These are phyloP conservation scores for Eudorina sp. DNA, from an alignment of 139 green algal species.

Conservation along the genomic window DNA sequence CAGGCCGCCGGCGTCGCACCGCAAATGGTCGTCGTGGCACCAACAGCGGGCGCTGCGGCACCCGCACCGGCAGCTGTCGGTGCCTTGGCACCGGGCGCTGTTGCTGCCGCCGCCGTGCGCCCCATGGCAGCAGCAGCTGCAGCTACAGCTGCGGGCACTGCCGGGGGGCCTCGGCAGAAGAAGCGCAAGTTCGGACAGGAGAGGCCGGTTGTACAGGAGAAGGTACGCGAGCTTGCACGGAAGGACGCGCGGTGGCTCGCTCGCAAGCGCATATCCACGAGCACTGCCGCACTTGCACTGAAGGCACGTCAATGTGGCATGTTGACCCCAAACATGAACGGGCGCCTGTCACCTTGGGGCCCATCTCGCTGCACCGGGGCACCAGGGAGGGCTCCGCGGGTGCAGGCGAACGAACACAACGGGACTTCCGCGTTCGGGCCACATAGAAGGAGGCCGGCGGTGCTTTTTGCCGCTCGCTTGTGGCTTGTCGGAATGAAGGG, in stretches of 20 bases:
- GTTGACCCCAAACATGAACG: too few species aligned
- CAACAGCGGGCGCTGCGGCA: not conserved
- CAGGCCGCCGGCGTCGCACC: not conserved
- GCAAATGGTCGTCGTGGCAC: conserved; percentile 14
- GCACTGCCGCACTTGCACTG: too few species aligned
- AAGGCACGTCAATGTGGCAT: too few species aligned
- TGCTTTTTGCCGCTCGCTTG: too few species aligned
- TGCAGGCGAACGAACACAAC: too few species aligned
- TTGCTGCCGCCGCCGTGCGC: not conserved
- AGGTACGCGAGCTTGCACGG: not conserved
- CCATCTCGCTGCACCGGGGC: too few species aligned
- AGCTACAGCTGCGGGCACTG: not conserved
- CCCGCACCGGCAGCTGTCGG: not conserved
- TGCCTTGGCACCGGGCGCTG: not conserved
- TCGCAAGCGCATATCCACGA: too few species aligned
- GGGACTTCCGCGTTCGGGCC: too few species aligned
- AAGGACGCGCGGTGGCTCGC: not conserved
- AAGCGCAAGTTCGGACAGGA: conserved; percentile 27
- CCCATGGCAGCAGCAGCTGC: not conserved
- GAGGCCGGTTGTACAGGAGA: not conserved
- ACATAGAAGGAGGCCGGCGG: too few species aligned
- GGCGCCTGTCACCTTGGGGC: too few species aligned
- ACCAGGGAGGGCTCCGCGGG: too few species aligned
- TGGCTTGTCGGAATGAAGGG: too few species aligned
- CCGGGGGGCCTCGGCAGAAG: not conserved